Evolutionary conservation across 2,329 filamentous ascomycete species (phyloP).

Genomic region (Ophiocordyceps camponoti-floridani): DNA sequence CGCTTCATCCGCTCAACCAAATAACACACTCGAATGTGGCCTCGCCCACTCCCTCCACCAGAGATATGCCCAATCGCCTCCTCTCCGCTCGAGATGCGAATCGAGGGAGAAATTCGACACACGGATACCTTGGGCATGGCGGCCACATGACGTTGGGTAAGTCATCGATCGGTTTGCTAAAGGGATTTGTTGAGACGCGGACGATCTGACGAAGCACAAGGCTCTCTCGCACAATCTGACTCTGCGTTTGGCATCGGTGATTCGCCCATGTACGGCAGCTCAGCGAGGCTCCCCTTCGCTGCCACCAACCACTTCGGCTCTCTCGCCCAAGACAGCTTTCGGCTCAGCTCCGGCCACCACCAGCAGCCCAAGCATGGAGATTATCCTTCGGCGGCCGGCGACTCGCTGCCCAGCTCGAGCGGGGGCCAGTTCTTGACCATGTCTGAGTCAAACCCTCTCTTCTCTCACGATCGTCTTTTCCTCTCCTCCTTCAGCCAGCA

Average conservation of each 20-base stretch:
- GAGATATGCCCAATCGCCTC: constrained; percentile 10
- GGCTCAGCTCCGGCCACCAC: constrained; percentile 7
- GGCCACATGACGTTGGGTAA: constrained; percentile 3
- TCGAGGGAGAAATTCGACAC: constrained; percentile 6
- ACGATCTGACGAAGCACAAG: constrained; percentile 6
- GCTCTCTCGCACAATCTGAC: constrained; percentile 10
- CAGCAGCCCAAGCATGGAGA: constrained; percentile 11
- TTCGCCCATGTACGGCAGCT: constrained; percentile 12
- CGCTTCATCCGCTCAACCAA: constrained; percentile 17
- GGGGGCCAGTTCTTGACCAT: constrained; percentile 10
- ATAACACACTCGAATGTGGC: constrained; percentile 19
- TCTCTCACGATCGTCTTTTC: constrained; percentile 14
- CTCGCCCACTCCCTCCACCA: constrained; percentile 15
- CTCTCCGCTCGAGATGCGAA: constrained; percentile 8
- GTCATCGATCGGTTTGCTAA: not conserved
- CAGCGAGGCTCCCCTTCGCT: constrained; percentile 12
- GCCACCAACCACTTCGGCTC: constrained; percentile 7
- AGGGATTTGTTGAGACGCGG: not conserved
- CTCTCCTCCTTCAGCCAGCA: constrained; percentile 9
- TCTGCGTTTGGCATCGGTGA: constrained; percentile 12
- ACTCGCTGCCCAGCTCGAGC: constrained; percentile 6
- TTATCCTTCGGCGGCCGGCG: constrained; percentile 6
- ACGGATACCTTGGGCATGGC: constrained; percentile 3
- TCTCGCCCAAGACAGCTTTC: constrained; percentile 10
- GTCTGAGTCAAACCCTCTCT: constrained; percentile 14